Conservation (phyloP, 2,329 filamentous ascomycete genomes). For the Hymenoscyphus occultus region DNA sequence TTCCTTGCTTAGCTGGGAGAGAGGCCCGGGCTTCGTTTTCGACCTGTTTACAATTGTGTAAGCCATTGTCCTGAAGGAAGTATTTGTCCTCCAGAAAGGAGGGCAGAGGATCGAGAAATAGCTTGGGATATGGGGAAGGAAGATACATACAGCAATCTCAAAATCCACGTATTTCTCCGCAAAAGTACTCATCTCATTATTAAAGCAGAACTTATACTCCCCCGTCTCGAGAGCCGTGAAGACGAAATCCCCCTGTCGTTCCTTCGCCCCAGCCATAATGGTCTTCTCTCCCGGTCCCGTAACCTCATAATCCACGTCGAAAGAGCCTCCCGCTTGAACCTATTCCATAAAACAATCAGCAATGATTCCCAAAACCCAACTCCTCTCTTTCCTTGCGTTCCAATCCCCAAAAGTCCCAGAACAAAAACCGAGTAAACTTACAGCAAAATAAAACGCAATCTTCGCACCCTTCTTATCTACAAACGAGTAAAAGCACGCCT, state of each 20-base stretch:
- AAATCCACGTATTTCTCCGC: slow-evolving; percentile 98
- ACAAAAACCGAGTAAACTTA: slow-evolving; percentile 46
- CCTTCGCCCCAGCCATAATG: slow-evolving; percentile 83
- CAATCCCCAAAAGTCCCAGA: too few species aligned
- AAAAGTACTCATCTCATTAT: slow-evolving; percentile 97
- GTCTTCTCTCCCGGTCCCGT: slow-evolving; percentile 76
- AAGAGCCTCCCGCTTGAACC: slow-evolving; percentile 98
- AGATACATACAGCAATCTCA: slow-evolving; percentile 76
- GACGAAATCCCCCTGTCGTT: slow-evolving; percentile 94
- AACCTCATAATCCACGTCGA: slow-evolving; percentile 93
- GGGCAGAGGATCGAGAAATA: neutral
- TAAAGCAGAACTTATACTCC: slow-evolving; percentile 97
- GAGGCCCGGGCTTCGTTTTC: slow-evolving; percentile 83
- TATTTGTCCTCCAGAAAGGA: too few species aligned
- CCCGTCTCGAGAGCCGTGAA: slow-evolving; percentile 87
- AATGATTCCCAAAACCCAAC: neutral
- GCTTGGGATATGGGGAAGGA: neutral
- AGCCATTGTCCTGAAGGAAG: slow-evolving; percentile 5
- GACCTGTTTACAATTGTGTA: slow-evolving; percentile 54
- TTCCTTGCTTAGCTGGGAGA: slow-evolving; percentile 84
- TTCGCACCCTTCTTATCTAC: slow-evolving; percentile 79
- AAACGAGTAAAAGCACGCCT: slow-evolving; percentile 88
- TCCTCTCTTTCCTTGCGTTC: too few species aligned
- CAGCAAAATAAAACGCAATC: slow-evolving; percentile 97
- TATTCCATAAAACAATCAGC: slow-evolving; percentile 39